Conservation (phyloP, 495 filamentous ascomycete species). For the Paragyromitra xinjiangensis region DNA sequence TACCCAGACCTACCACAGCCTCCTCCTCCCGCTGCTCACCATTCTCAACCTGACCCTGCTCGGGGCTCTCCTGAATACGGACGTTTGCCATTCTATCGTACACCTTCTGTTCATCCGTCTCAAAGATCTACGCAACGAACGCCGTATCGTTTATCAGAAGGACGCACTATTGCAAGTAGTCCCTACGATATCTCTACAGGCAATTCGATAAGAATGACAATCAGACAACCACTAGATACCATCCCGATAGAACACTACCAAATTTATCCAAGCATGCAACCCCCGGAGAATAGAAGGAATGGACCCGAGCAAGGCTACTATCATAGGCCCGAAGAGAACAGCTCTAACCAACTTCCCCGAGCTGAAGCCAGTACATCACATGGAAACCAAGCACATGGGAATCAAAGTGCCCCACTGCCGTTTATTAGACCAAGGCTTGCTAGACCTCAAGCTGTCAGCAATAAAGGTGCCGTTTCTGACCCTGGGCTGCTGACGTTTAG, state of each 20-base stretch:
- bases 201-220: constrained; percentile 15
- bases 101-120: not conserved
- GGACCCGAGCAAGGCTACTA: not conserved
- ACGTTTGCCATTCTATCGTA: not conserved
- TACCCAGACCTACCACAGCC: not conserved
- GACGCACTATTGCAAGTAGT: not conserved
- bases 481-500: constrained; percentile 40
- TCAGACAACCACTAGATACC: constrained; percentile 24
- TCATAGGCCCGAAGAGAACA: not conserved
- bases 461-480: not conserved
- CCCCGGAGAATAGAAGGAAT: constrained; percentile 1
- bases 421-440: constrained; percentile 21
- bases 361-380: not conserved
- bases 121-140: constrained; percentile 14
- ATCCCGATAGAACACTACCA: constrained; percentile 32
- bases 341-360: not conserved
- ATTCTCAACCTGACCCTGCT: not conserved
- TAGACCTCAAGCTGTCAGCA: constrained; percentile 2
- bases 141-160: constrained; percentile 42
- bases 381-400: constrained; percentile 7
- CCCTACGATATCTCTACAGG: not conserved
- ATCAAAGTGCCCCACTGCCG: constrained; percentile 20
- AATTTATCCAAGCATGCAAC: constrained; percentile 11
- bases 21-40: constrained; percentile 6
- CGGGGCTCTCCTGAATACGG: not conserved